Evolutionary conservation across 768 basidiomycete genomes (phyloP), one percentile per base, ranked within the genome.

Genomic region (Pholiota molesta): DNA sequence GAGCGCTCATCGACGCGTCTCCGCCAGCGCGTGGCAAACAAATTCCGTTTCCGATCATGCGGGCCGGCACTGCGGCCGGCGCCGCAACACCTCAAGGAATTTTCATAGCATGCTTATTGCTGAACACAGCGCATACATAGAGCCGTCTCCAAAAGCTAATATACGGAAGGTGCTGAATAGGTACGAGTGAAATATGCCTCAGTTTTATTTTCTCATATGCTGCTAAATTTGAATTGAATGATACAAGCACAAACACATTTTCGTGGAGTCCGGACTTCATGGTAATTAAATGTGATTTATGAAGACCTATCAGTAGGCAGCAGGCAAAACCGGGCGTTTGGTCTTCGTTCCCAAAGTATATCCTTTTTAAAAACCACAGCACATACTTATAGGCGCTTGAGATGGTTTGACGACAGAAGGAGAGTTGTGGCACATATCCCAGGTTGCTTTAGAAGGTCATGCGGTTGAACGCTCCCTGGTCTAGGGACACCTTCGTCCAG

Each of bases 21-120:
- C 55, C 19, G 23, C 57, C 51, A 55, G 21, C 60, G 59, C 68
- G 66, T 69, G 68, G 68, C 40, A 69, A 69, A 59, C 39, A 60
- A 62, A 56, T 69, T 62, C 68, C 62, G 42, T 61, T 68, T 66
- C 54, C 51, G 63, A 60, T 60, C 51, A 59, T 13, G 1, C 19
- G 16, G 19, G 23, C 19, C 47, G 47, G 47, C 47, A 49, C 28
- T 21, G n/a, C n/a, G n/a, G n/a, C n/a, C 56, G 42, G 56, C 42
- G 29, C 23, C 21, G 13, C 13, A 10, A 37, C 3, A 13, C 14
- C 35, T 11, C 6, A 37, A 37, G 14, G 10, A 37, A 35, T 10
- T 5, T 35, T 35, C 35, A 35, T 5, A 35, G 35, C 8, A 35
- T 2, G n/a, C n/a, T n/a, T n/a, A n/a, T n/a, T 35, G 35, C 5